Conservation (phyloP, 192 early-diverging fungal genomes). For the Coemansia sp. region DNA sequence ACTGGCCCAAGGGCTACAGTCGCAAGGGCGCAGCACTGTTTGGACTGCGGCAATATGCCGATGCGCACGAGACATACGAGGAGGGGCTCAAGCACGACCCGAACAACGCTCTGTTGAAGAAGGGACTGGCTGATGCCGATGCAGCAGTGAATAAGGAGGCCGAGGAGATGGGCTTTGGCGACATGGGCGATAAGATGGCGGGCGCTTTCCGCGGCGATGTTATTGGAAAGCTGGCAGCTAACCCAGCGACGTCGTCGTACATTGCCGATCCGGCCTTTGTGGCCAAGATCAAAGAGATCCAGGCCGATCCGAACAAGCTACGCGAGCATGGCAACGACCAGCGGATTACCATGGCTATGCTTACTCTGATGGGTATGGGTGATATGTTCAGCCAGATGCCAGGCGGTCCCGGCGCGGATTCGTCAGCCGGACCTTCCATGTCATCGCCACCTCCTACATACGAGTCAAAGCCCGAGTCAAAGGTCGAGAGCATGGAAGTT, state of each 20-base stretch:
- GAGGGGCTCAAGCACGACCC: constrained; percentile 79
- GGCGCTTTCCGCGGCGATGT: constrained; percentile 69
- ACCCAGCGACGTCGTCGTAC: constrained; percentile 72
- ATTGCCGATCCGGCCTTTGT: constrained; percentile 78
- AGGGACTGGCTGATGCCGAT: constrained; percentile 75
- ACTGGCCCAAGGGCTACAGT: constrained; percentile 90
- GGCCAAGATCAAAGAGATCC: constrained; percentile 69
- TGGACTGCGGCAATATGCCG: constrained; percentile 64
- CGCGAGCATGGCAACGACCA: constrained; percentile 75
- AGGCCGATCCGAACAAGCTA: constrained; percentile 68
- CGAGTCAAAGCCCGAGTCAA: constrained; percentile 19
- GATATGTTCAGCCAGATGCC: constrained; percentile 36
- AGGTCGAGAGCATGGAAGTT: constrained; percentile 24
- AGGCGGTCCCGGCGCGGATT: constrained; percentile 36
- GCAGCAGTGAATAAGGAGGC: constrained; percentile 53
- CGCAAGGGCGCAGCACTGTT: constrained; percentile 86
- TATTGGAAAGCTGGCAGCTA: constrained; percentile 72
- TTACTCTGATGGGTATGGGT: constrained; percentile 73
- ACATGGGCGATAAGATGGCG: constrained; percentile 33
- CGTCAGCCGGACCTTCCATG: constrained; percentile 1
- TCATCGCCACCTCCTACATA: constrained; percentile 10
- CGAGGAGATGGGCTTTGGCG: constrained; percentile 19
- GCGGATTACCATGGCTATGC: constrained; percentile 74
- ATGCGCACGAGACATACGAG: constrained; percentile 76
- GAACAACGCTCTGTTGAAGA: constrained; percentile 68